These are phyloP conservation scores for Mytilinidion resinicola DNA, from an alignment of 495 filamentous ascomycete species.

Conservation along the genomic window DNA sequence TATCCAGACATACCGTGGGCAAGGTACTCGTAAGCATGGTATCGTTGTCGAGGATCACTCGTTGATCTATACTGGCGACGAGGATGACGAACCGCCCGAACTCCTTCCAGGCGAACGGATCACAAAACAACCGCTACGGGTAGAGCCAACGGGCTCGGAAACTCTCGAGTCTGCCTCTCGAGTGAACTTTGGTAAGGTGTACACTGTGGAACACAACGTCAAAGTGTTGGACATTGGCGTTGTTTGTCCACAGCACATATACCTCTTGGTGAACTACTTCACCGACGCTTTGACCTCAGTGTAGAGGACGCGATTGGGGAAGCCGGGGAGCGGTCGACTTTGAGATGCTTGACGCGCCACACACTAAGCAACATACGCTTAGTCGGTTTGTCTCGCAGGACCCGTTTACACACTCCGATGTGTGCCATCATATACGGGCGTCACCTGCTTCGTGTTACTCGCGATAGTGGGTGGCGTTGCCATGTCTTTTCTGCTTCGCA, in stretches of 20 bases:
- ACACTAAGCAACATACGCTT: not conserved
- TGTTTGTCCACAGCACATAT: not conserved
- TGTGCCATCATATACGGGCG: no score
- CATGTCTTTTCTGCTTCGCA: no score
- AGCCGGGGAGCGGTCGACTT: not conserved
- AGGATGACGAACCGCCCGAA: not conserved
- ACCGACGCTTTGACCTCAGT: not conserved
- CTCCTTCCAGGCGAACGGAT: slow-evolving; percentile 11
- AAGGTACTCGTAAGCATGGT: slow-evolving; percentile 24
- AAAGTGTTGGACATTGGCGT: slow-evolving; percentile 39
- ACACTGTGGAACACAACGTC: slow-evolving; percentile 46
- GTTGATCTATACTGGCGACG: slow-evolving; percentile 22
- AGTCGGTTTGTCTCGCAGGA: not conserved
- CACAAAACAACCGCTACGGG: slow-evolving; percentile 17
- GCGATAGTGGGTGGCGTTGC: no score
- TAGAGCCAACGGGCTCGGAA: slow-evolving; percentile 4
- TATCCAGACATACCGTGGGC: slow-evolving; percentile 24
- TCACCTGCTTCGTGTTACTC: no score
- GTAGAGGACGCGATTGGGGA: not conserved
- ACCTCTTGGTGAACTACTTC: not conserved
- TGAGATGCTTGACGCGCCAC: not conserved
- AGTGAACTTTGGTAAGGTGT: slow-evolving; percentile 44
- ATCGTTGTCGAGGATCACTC: slow-evolving; percentile 23
- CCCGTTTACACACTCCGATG: no score
- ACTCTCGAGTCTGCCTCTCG: slow-evolving; percentile 38